A percentile compares a stretch with the other conserved stretches of the same genome.
Conservation (phyloP, 1,284 basidiomycete genomes). For the Irpex rosettiformis region DNA sequence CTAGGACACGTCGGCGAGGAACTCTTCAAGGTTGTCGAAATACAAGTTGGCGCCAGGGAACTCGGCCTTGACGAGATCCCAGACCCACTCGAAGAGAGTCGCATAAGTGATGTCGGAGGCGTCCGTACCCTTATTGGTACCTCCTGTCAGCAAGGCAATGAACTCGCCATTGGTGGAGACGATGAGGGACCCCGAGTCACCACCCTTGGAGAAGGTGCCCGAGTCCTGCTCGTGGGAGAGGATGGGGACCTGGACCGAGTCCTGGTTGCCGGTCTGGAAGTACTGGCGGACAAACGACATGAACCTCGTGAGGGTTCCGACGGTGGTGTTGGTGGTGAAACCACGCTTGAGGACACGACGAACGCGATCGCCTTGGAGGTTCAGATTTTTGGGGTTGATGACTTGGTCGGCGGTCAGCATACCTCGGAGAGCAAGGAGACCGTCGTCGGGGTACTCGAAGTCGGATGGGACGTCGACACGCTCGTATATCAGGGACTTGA, state of each 20-base stretch:
- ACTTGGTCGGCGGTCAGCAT: conserved; percentile 26
- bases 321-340: conserved; percentile 27
- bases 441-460: conserved; percentile 32
- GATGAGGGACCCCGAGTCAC: conserved; percentile 35
- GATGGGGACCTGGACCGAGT: conserved; percentile 20
- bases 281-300: conserved; percentile 27
- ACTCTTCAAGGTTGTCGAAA: conserved; percentile 28
- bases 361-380: conserved; percentile 23
- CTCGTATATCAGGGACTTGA: conserved; percentile 5
- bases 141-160: conserved; percentile 31
- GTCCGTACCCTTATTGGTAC: too few relatives aligned
- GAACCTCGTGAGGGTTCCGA: conserved; percentile 29
- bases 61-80: conserved; percentile 24
- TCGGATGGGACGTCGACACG: conserved; percentile 17
- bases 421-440: conserved; percentile 22
- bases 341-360: conserved; percentile 34
- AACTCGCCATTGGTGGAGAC: conserved; percentile 24
- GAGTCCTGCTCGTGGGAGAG: neutral
- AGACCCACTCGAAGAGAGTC: conserved; percentile 31
- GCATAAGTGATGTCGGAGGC: conserved; percentile 28
- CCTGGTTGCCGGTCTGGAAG: conserved; percentile 18
- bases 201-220: conserved; percentile 30
- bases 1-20: too few relatives aligned
- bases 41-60: conserved; percentile 27
- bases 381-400: conserved; percentile 27